These are phyloP conservation scores for Mycena citricolor DNA, from an alignment of 1,284 basidiomycete genomes.

Conservation along the genomic window DNA sequence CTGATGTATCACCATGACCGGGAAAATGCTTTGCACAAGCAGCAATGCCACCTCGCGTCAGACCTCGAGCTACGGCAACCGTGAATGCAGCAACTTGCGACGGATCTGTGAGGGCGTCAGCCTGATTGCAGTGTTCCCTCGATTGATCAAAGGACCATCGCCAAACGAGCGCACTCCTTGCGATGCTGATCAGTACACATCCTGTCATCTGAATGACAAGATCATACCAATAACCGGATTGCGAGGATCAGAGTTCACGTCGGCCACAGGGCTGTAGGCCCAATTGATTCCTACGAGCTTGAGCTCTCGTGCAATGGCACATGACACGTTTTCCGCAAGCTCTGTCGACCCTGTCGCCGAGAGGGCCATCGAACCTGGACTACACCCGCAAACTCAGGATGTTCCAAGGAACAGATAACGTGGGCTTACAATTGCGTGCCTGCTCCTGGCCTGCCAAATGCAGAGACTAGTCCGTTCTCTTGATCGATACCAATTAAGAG, in stretches of 20 bases:
- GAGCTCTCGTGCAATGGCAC: constrained; percentile 55
- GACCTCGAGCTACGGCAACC: constrained; percentile 46
- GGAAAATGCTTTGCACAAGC: constrained; percentile 70
- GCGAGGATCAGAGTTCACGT: constrained; percentile 63
- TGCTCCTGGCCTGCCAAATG: constrained; percentile 53
- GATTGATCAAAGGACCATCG: constrained; percentile 44
- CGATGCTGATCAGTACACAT: constrained; percentile 3
- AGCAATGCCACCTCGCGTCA: constrained; percentile 50
- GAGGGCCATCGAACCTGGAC: constrained; percentile 72
- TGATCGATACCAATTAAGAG: constrained; percentile 71
- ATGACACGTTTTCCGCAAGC: constrained; percentile 47
- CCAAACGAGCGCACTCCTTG: constrained; percentile 69
- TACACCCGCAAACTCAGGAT: constrained; percentile 28
- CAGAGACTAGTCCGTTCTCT: constrained; percentile 69
- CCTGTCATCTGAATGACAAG: not conserved
- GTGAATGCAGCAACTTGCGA: constrained; percentile 48
- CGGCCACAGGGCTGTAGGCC: constrained; percentile 68
- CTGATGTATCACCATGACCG: constrained; percentile 69
- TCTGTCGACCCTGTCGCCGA: constrained; percentile 52
- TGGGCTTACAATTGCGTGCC: constrained; percentile 65
- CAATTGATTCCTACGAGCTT: constrained; percentile 65
- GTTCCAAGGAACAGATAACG: not conserved
- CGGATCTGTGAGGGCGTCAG: constrained; percentile 43
- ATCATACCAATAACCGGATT: constrained; percentile 69
- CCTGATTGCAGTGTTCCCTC: not conserved